Base-by-base conservation (phyloP, 148 eudicot genomes). In the Camellia granthamiana region DNA sequence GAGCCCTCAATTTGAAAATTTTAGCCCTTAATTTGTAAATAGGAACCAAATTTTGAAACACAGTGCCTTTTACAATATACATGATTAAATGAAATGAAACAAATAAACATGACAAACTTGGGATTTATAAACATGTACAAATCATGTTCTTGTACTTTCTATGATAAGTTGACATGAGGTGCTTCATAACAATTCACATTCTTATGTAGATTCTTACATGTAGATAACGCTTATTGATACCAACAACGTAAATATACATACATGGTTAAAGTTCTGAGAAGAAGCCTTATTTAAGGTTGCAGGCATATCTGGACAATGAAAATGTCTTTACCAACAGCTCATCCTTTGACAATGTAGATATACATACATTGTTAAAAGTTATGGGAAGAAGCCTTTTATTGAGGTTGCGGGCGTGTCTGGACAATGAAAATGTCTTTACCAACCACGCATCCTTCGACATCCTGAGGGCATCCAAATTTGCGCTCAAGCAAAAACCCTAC, bases 391-490 rank as follows among this genome's bases (percentile, higher is more conserved):
- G 56, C 44, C 2, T 12, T 52, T 70, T 15, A 80, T 21, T 56
- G 88, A 46, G 97, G 97, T 76, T 93, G 97, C 47, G 97, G 99
- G 49, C 97, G 97, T 2, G 97, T 90, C 82, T 95, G 99, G 59
- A 95, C 97, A 51, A 93, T 87, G 78, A 83, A 93, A 5, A 95
- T 80, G 56, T 91, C 97, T 47, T 91, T 83, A 65, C 97, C 97
- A 80, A 95, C 93, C 87, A 93, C 64, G 78, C 97, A 95, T 66
- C 99, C 99, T 85, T 95, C 99, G 1, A 93, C 93, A 68, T 95
- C 99, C 81, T 95, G 99, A 47, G 97, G 91, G 47, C 90, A 49
- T 0, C 92, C 98, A 65, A 95, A 95, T 83, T 88, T 92, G 81
- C 92, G 91, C 84, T 95, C 97, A 0, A 95, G 87, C 68, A 90